A percentile compares a stretch with the other conserved stretches of the same genome.
phyloP scores from a whole-genome alignment of 306 rosid genomes.

The Myrica gale region DNA sequence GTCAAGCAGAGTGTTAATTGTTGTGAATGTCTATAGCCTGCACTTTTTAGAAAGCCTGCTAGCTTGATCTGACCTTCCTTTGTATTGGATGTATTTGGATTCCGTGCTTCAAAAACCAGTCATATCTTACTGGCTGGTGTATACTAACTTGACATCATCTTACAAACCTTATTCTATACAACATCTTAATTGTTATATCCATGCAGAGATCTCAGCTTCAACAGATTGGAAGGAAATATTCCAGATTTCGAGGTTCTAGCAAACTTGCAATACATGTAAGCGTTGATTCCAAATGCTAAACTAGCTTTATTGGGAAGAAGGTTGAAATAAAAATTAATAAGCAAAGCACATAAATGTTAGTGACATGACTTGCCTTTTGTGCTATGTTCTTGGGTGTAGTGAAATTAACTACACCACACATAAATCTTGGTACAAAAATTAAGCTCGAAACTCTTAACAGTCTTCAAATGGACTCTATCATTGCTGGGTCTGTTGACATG shows the following conservation, averaged over 20 bases:
- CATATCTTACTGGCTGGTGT: no score
- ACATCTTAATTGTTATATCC: neutral
- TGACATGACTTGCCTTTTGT: no score
- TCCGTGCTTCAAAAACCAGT: neutral
- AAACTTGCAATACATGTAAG: slow-evolving; percentile 20
- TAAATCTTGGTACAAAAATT: no score
- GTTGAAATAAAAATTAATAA: neutral
- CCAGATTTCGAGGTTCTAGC: slow-evolving; percentile 7
- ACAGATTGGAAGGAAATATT: slow-evolving; percentile 25
- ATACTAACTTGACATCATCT: neutral
- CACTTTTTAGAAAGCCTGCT: neutral
- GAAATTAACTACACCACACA: no score
- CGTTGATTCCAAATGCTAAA: neutral
- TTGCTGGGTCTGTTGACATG: no score
- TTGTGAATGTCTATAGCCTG: neutral
- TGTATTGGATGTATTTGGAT: neutral
- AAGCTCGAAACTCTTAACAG: no score
- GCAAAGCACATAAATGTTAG: neutral
- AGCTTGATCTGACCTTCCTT: no score
- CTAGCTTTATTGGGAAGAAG: neutral
- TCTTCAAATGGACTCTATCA: no score
- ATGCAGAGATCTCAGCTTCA: slow-evolving; percentile 36
- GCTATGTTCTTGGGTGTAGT: no score
- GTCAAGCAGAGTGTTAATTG: neutral
- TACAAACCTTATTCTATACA: neutral